These are phyloP conservation scores for Petrea volubilis DNA, from an alignment of 257 asterid genomes.

Conservation along the genomic window DNA sequence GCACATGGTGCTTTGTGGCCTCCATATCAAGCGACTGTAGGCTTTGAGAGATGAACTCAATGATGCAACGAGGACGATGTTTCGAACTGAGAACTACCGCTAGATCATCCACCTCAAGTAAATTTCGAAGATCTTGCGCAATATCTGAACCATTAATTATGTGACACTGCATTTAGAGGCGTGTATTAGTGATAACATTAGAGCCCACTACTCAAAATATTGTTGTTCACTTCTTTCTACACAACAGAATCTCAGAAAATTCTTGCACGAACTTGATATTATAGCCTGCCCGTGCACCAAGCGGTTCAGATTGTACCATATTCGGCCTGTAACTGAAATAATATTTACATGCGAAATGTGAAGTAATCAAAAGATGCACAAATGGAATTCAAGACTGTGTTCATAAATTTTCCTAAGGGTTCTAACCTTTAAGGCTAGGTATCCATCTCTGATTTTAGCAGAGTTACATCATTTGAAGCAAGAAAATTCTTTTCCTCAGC, in stretches of 20 bases:
- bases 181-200: slow-evolving; percentile 7
- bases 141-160: slow-evolving; percentile 65
- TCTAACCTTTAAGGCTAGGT: too few species aligned
- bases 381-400: too few species aligned
- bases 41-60: slow-evolving; percentile 89
- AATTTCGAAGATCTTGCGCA: slow-evolving; percentile 56
- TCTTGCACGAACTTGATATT: too few species aligned
- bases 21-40: slow-evolving; percentile 70
- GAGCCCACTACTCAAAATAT: not conserved
- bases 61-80: slow-evolving; percentile 85
- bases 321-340: too few species aligned
- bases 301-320: too few species aligned
- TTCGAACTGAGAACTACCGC: slow-evolving; percentile 70
- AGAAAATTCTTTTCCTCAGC: too few species aligned
- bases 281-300: too few species aligned
- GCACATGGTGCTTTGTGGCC: slow-evolving; percentile 51
- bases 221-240: not conserved
- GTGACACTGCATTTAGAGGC: slow-evolving; percentile 75
- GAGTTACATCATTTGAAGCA: too few species aligned
- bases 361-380: too few species aligned
- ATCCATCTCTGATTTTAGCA: too few species aligned
- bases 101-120: slow-evolving; percentile 80
- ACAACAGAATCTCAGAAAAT: not conserved
- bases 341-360: too few species aligned
- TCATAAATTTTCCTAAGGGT: too few species aligned